A percentile compares a stretch with the other conserved stretches of the same genome.
Evolutionary conservation across 768 basidiomycete species (phyloP).

Genomic region (Russula abietina): DNA sequence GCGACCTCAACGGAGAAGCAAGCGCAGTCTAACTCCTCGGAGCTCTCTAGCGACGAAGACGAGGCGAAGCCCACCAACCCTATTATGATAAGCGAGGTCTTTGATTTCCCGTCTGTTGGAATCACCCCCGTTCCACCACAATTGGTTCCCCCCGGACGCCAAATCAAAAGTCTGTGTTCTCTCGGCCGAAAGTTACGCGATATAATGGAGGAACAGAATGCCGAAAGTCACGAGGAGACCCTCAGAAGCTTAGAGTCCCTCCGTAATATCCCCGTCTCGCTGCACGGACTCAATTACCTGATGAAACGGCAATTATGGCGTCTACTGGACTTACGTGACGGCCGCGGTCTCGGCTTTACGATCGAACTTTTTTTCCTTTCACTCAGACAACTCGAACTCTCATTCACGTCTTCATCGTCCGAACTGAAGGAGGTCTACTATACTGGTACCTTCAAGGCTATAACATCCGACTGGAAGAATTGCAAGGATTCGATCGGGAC

Average conservation of each 20-base stretch:
- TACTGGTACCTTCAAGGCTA: background rate
- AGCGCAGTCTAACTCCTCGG: no score
- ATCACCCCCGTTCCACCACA: background rate
- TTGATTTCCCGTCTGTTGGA: background rate
- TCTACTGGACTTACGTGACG: conserved; percentile 11
- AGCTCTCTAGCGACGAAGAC: no score
- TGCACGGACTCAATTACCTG: background rate
- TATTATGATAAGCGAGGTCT: background rate
- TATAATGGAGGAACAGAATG: background rate
- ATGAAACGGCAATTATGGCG: conserved; percentile 12
- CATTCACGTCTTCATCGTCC: background rate
- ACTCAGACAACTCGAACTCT: background rate
- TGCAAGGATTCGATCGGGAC: background rate
- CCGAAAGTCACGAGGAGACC: background rate
- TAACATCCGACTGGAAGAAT: background rate
- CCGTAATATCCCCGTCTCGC: background rate
- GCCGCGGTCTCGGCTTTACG: conserved; percentile 1
- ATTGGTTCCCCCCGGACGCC: background rate
- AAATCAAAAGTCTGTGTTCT: background rate
- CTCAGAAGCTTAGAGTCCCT: background rate
- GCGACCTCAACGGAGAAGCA: no score
- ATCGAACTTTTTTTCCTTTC: conserved; percentile 13
- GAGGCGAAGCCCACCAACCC: background rate
- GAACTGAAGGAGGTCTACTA: background rate
- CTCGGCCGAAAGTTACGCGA: background rate